These are phyloP conservation scores for Dendrobium nobile DNA, from an alignment of 106 monocot species.

Conservation along the genomic window DNA sequence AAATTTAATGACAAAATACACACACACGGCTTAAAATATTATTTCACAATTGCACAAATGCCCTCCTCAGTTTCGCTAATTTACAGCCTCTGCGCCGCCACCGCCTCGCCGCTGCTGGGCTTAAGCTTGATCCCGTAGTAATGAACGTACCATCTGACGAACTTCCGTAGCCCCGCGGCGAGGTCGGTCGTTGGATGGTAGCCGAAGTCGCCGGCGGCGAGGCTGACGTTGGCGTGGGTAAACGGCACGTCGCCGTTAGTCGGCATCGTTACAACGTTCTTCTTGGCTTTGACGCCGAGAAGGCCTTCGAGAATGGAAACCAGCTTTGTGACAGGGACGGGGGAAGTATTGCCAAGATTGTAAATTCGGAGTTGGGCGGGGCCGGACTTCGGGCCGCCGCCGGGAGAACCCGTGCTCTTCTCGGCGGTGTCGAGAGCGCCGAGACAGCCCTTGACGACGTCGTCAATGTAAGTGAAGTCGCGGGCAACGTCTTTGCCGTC, in stretches of 20 bases:
- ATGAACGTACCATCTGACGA: conserved; percentile 14
- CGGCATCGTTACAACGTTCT: conserved; percentile 13
- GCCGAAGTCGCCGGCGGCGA: conserved; percentile 8
- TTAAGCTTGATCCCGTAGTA: conserved; percentile 15
- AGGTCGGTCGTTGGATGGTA: conserved; percentile 13
- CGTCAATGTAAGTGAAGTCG: conserved; percentile 20
- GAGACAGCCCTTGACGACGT: conserved; percentile 15
- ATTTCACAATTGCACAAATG: not conserved
- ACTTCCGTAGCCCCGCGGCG: conserved; percentile 10
- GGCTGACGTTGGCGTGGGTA: conserved; percentile 16
- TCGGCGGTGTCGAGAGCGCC: conserved; percentile 16
- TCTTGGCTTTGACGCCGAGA: conserved; percentile 11
- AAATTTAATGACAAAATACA: no score
- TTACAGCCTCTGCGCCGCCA: not conserved
- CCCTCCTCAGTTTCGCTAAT: not conserved
- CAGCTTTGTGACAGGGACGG: conserved; percentile 7
- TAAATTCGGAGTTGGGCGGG: conserved; percentile 12
- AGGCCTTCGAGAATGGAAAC: conserved; percentile 9
- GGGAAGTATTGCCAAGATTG: conserved; percentile 16
- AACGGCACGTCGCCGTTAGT: conserved; percentile 15
- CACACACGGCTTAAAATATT: no score
- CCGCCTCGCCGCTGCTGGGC: not conserved
- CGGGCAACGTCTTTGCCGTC: conserved; percentile 16
- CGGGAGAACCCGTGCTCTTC: conserved; percentile 5
- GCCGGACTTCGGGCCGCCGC: conserved; percentile 10